Evolutionary conservation across 1,284 basidiomycete species (phyloP), one percentile per base, ranked within the genome.

Genomic region (Moniliella sp.): DNA sequence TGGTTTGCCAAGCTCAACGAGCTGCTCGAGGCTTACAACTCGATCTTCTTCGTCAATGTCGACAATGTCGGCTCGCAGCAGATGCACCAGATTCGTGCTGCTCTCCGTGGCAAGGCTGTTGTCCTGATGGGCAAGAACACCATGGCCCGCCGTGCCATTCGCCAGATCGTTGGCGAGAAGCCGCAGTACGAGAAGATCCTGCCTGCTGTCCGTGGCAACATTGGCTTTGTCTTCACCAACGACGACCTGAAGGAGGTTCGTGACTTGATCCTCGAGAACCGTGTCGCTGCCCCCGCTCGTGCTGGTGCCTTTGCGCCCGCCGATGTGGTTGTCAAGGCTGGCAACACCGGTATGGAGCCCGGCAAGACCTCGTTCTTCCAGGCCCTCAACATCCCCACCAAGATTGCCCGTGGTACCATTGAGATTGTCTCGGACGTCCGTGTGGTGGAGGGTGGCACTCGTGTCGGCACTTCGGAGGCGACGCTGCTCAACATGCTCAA

Each of bases 101-200:
- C 88, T 33, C 43, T 99, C 64, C 83, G 91, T 57, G 83, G n/a
- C 61, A 84, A 82, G 66, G 91, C 80, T 71, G 69, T 84, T 39
- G 86, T 97, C 47, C 67, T 99, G 56, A 99, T 99, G 91, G 88
- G 88, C 63, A 99, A 99, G 71, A 99, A 99, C 76, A 99, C 91
- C 63, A 94, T 97, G 91, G 86, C 94, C 58, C 82, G 88, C 68
- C 83, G 88, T 62, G 88, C 84, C 39, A 73, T 99, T 48, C 83
- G 91, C 53, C 70, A 76, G 62, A 74, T 94, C 64, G 71, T 94
- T 57, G 42, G 70, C 49, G 88, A 94, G 61, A 73, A 69, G 69
- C 88, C 91, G 43, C 75, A 84, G 62, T n/a, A n/a, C n/a, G n/a
- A 99, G 70, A 78, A 76, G 64, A 75, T 99, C 63, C 75, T 97